These are phyloP conservation scores for Neoarthrinium moseri DNA, from an alignment of 2,329 filamentous ascomycete species.

Conservation along the genomic window DNA sequence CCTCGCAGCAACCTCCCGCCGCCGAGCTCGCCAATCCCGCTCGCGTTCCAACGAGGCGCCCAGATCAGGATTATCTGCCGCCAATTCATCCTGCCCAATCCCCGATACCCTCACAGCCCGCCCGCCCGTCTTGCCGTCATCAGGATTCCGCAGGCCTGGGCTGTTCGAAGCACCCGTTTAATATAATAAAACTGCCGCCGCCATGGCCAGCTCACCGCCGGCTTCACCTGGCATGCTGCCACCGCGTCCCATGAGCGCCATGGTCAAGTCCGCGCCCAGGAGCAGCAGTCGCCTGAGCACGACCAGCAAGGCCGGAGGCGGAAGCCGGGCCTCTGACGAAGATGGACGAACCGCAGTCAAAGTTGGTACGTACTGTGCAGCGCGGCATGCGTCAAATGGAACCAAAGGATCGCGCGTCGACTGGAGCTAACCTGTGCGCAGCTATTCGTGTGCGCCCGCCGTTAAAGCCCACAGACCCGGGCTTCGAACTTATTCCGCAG, in stretches of 20 bases:
- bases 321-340: constrained; percentile 85
- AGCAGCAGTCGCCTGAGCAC: constrained; percentile 86
- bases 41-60: constrained; percentile 3
- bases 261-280: constrained; percentile 70
- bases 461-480: constrained; percentile 78
- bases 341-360: constrained; percentile 87
- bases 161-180: background rate
- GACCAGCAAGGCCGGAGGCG: constrained; percentile 70
- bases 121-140: background rate
- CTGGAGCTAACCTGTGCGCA: constrained; percentile 34
- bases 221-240: constrained; percentile 54
- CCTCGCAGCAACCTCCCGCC: constrained; percentile 6
- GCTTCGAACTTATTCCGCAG: constrained; percentile 92
- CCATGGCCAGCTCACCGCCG: constrained; percentile 70
- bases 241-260: constrained; percentile 76
- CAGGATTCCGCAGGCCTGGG: background rate
- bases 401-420: background rate
- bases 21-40: background rate
- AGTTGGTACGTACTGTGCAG: constrained; percentile 72
- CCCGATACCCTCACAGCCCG: background rate
- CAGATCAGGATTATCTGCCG: background rate
- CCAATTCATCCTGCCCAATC: constrained; percentile 3
- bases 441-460: constrained; percentile 91
- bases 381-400: background rate
- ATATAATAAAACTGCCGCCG: constrained; percentile 11